A percentile compares a stretch with the other conserved stretches of the same genome.
phyloP scores from a whole-genome alignment of 2,329 filamentous ascomycete genomes.

The Apiospora aurea region DNA sequence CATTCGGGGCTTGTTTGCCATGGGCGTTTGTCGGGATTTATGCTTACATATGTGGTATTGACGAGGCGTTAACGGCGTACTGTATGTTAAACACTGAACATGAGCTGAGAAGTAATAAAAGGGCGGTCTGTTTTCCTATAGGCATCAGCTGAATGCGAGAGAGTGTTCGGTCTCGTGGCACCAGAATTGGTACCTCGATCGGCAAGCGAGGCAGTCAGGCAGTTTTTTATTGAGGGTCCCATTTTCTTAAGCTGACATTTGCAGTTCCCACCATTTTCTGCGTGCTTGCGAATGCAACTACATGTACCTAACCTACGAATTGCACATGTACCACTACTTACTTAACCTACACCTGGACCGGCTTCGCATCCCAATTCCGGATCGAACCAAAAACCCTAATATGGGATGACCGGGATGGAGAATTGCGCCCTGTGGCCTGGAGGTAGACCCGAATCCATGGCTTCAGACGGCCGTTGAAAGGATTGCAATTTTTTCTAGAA shows the following conservation, averaged over 20 bases:
- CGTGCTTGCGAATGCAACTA: neutral
- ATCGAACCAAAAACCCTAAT: neutral
- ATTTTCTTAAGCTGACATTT: neutral
- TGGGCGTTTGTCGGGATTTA: neutral
- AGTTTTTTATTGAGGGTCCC: neutral
- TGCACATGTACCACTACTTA: neutral
- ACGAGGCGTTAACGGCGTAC: neutral
- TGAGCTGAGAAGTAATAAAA: neutral
- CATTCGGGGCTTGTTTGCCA: neutral
- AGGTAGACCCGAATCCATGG: neutral
- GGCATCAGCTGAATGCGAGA: neutral
- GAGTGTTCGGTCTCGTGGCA: neutral
- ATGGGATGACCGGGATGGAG: neutral
- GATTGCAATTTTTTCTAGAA: conserved; percentile 7
- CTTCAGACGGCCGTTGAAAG: conserved; percentile 10
- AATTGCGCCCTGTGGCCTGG: neutral
- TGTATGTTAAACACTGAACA: neutral
- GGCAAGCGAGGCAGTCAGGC: neutral
- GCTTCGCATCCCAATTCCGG: neutral
- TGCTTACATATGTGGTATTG: neutral
- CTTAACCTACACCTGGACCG: neutral
- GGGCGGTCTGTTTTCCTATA: neutral
- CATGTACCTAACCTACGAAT: neutral
- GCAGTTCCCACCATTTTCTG: neutral
- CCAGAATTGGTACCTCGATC: neutral